Evolutionary conservation across 2,329 filamentous ascomycete genomes (phyloP).

Genomic region (Aspergillus aculeatus): DNA sequence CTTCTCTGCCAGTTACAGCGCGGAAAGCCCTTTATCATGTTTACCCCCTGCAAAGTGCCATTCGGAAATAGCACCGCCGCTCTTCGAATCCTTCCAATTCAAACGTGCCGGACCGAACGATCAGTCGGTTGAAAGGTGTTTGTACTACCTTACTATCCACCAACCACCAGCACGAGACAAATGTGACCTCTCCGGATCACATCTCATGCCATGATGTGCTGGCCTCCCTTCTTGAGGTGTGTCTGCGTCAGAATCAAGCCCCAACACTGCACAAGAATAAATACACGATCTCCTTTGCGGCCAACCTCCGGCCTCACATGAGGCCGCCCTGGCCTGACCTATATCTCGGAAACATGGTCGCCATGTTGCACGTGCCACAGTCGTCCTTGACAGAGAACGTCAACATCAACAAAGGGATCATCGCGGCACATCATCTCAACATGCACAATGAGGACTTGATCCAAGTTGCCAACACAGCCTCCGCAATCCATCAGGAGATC

Average conservation of each 20-base stretch:
- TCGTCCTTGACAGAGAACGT: background rate
- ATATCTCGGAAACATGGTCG: background rate
- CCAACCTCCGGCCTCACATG: background rate
- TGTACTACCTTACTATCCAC: background rate
- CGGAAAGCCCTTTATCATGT: background rate
- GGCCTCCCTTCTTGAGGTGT: background rate
- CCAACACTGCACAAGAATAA: background rate
- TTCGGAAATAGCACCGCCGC: background rate
- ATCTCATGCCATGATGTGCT: constrained; percentile 1
- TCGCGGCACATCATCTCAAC: background rate
- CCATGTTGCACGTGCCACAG: background rate
- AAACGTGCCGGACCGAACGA: background rate
- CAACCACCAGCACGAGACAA: background rate
- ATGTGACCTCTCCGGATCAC: background rate
- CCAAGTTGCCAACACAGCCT: background rate
- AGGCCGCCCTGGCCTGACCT: background rate
- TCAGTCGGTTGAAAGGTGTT: background rate
- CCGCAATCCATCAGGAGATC: background rate
- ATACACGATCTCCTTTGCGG: background rate
- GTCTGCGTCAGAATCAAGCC: background rate
- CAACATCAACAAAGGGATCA: background rate
- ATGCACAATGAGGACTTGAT: background rate
- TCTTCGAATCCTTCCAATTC: background rate
- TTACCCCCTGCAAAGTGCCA: background rate
- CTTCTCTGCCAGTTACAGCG: background rate